Conservation (phyloP, 1,139 yeast species). For the Yamadazyma siamensis region DNA sequence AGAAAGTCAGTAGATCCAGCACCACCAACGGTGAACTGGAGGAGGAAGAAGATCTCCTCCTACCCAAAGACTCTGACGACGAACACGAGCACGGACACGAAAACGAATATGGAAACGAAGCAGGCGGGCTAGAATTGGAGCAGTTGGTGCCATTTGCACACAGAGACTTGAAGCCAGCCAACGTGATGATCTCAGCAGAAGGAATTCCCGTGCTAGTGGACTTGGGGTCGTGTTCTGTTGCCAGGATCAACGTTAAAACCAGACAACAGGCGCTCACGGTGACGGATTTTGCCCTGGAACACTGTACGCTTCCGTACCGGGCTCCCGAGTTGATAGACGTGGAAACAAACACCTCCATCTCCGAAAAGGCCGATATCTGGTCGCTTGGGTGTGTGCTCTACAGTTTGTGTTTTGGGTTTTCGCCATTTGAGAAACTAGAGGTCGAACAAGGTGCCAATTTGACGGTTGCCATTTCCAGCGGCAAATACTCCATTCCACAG, state of each 20-base stretch:
- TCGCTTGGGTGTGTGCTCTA: slow-evolving; percentile 82
- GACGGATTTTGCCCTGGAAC: slow-evolving; percentile 81
- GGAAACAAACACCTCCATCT: slow-evolving; percentile 56
- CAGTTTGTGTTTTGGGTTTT: slow-evolving; percentile 69
- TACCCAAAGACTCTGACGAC: slow-evolving; percentile 27
- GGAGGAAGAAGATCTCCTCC: slow-evolving; percentile 32
- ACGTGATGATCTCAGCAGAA: slow-evolving; percentile 72
- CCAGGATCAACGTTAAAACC: slow-evolving; percentile 50
- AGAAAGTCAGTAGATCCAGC: slow-evolving; percentile 17
- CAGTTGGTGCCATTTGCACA: slow-evolving; percentile 76
- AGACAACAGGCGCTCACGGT: slow-evolving; percentile 72
- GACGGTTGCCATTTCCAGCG: slow-evolving; percentile 71
- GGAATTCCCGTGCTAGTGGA: slow-evolving; percentile 81
- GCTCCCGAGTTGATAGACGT: slow-evolving; percentile 90
- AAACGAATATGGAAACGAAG: slow-evolving; percentile 6
- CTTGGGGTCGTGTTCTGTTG: slow-evolving; percentile 74
- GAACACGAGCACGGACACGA: too few species aligned
- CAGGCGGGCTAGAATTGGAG: slow-evolving; percentile 48
- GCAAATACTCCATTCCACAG: slow-evolving; percentile 62
- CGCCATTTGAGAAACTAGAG: slow-evolving; percentile 87
- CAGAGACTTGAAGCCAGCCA: slow-evolving; percentile 85
- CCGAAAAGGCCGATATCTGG: slow-evolving; percentile 86
- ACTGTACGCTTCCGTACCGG: slow-evolving; percentile 81
- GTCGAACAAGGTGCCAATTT: slow-evolving; percentile 79
- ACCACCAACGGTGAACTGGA: slow-evolving; percentile 17